These are phyloP conservation scores for Nothophoma quercina DNA, from an alignment of 2,329 filamentous ascomycete genomes.

Conservation along the genomic window DNA sequence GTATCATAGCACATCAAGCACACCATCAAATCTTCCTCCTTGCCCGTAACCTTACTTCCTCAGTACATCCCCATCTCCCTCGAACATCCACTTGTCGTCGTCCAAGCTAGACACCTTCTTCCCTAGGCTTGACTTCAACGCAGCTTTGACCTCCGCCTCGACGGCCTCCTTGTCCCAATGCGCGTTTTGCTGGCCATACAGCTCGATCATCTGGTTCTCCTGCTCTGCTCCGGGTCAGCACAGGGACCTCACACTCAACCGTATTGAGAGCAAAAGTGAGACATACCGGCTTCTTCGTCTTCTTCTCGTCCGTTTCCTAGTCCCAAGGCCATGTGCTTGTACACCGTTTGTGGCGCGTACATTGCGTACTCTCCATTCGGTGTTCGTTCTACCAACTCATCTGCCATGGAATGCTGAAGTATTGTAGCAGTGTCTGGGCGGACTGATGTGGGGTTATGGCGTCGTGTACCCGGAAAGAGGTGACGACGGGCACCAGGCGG, in stretches of 20 bases:
- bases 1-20: conserved; percentile 16
- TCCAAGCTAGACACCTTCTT: conserved; percentile 76
- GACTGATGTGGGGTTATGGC: conserved; percentile 30
- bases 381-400: conserved; percentile 60
- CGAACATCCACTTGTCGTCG: conserved; percentile 93
- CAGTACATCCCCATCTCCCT: conserved; percentile 60
- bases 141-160: conserved; percentile 55
- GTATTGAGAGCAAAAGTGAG: neutral
- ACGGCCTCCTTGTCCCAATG: conserved; percentile 38
- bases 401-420: conserved; percentile 31
- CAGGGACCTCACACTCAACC: too few relatives aligned
- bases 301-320: conserved; percentile 24
- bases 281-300: conserved; percentile 44
- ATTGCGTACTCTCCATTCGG: conserved; percentile 58
- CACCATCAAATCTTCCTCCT: neutral
- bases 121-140: conserved; percentile 69
- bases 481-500: conserved; percentile 39
- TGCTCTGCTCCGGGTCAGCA: conserved; percentile 30
- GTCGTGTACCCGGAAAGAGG: conserved; percentile 37
- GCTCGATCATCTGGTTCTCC: conserved; percentile 43
- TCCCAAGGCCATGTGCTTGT: conserved; percentile 33
- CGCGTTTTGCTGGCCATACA: conserved; percentile 41
- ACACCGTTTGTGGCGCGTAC: conserved; percentile 33
- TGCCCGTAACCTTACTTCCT: conserved; percentile 11
- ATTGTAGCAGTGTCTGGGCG: conserved; percentile 32